Evolutionary conservation across 2,329 filamentous ascomycete genomes (phyloP), one percentile per base, ranked within the genome.

Genomic region (Trichophyton simii): DNA sequence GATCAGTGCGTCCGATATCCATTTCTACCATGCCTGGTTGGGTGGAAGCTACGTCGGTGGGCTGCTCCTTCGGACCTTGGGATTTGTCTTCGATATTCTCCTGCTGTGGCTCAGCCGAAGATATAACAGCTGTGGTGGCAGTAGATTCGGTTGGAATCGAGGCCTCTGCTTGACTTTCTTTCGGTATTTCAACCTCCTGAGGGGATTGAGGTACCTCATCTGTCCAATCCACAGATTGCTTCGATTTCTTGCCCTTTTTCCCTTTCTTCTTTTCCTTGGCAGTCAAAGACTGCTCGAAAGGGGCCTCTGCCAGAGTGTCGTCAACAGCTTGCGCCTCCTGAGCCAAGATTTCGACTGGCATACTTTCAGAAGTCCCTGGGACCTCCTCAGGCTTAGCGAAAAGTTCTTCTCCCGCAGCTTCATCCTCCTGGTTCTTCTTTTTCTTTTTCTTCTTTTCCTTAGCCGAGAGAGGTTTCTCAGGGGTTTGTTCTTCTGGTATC

Each of bases 211-310:
- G 36, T 34, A 57, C 38, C 28, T 60, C 59, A 6, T 34, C 25
- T 18, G 15, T 31, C 31, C 34, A 62, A 22, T 63, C 63, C 46
- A 61, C 62, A 41, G 55, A 63, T 54, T 68, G 65, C 44, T 71
- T 68, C 54, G 68, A 70, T 63, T 70, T 72, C 64, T 73, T 74
- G 34, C 77, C 75, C 62, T 80, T 79, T 65, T 80, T 80, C 9
- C 71, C 76, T 65, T 79, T 81, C 66, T 77, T 75, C 63, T 75
- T 78, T 61, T 69, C 68, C 58, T 76, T 71, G 3, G 34, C 28
- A 13, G 34, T 15, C 36, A 44, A 55, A 55, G 52, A 28, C 15
- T 36, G 28, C 3, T 36, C 52, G 1, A 55, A 55, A 36, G 52
- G 31, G 3, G 28, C 34, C 5, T 55, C 52, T 20, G 15, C 28